A percentile compares a stretch with the other conserved stretches of the same genome.
Conservation (phyloP, 352 stramenopile genomes). For the Pythium dissimile region DNA sequence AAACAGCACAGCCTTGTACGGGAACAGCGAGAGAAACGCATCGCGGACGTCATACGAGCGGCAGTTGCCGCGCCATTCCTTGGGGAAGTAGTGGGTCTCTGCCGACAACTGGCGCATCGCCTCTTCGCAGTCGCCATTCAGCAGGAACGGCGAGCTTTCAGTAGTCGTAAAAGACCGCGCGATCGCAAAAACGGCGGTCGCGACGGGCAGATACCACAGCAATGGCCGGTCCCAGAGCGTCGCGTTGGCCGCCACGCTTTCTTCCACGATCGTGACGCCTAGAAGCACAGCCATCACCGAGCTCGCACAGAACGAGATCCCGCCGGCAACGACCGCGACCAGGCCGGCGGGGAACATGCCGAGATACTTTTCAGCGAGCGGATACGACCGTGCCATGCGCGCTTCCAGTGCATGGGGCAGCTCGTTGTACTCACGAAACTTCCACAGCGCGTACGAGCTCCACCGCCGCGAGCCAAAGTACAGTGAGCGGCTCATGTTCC, state of each 20-base stretch:
- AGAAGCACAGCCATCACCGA: constrained; percentile 94
- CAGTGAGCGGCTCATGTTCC: constrained; percentile 83
- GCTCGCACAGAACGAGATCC: constrained; percentile 95
- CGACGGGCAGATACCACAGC: constrained; percentile 96
- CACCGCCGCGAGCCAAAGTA: constrained; percentile 96
- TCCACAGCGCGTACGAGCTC: constrained; percentile 87
- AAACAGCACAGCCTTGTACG: constrained; percentile 94
- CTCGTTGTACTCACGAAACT: constrained; percentile 98
- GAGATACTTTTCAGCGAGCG: constrained; percentile 91
- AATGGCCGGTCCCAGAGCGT: constrained; percentile 93
- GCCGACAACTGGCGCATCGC: constrained; percentile 80
- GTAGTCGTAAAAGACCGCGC: constrained; percentile 71
- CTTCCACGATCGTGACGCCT: constrained; percentile 91
- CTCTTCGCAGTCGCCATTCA: constrained; percentile 80
- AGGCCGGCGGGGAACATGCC: constrained; percentile 92
- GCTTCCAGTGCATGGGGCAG: constrained; percentile 95
- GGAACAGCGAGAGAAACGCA: constrained; percentile 90
- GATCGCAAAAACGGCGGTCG: constrained; percentile 78
- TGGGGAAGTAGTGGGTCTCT: constrained; percentile 96
- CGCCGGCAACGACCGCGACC: constrained; percentile 87
- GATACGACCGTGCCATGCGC: constrained; percentile 91
- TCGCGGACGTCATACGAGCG: constrained; percentile 87
- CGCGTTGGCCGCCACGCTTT: constrained; percentile 75
- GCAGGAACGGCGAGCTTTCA: constrained; percentile 59
- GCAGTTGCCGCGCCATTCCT: constrained; percentile 88